Percentiles rank a stretch among this genome's conserved stretches.
Conservation (phyloP, 306 rosid genomes). For the Mimosa bimucronata region DNA sequence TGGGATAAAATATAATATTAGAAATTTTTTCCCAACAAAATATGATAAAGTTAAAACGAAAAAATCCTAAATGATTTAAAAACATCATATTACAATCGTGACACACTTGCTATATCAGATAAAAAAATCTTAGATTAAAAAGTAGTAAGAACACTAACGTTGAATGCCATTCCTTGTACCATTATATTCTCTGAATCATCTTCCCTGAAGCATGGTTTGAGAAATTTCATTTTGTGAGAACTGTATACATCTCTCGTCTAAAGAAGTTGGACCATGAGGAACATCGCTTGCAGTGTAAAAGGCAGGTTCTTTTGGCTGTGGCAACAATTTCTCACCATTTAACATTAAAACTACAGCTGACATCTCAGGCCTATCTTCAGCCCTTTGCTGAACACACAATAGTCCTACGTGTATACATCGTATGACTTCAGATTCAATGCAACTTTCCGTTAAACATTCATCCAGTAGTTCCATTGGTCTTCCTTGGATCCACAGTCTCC, state of each 20-base stretch:
- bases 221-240: conserved; percentile 29
- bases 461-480: conserved; percentile 34
- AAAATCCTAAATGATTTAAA: too few species aligned
- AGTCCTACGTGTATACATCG: conserved; percentile 35
- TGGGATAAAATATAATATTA: too few species aligned
- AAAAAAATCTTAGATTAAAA: background rate
- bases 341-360: conserved; percentile 39
- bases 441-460: background rate
- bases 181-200: conserved; percentile 2
- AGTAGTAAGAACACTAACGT: background rate
- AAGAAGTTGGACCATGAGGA: background rate
- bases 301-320: conserved; percentile 32
- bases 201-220: conserved; percentile 21
- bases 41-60: too few species aligned
- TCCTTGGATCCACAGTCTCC: conserved; percentile 39
- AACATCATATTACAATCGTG: background rate
- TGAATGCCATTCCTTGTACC: background rate
- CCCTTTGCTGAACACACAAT: conserved; percentile 35
- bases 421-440: background rate
- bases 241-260: too few species aligned
- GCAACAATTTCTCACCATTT: conserved; percentile 33
- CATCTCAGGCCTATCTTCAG: conserved; percentile 43
- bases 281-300: conserved; percentile 10
- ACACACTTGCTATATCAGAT: background rate
- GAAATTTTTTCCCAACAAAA: too few species aligned